Evolutionary conservation across 2,329 filamentous ascomycete genomes (phyloP), one percentile per base, ranked within the genome.

Genomic region (Cercospora zeina): DNA sequence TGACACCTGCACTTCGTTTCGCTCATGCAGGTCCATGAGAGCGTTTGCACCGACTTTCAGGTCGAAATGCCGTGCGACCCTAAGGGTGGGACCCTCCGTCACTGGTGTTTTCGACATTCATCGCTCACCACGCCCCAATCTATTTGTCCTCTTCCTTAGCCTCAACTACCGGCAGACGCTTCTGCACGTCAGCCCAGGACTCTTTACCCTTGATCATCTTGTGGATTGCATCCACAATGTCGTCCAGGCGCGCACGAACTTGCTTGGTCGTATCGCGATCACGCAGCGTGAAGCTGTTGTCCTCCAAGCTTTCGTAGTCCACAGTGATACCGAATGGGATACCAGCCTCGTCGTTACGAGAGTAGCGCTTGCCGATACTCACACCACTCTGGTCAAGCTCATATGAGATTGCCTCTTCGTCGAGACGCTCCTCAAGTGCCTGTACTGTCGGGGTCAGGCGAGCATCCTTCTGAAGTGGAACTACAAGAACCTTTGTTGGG

Each of bases 401-500:
- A 81, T 86, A 96, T 47, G 91, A 91, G 59, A 97, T 82, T 61
- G 89, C 89, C 58, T 89, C 78, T 55, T 85, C 84, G 70, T 92
- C 89, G 62, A 97, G 86, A 73, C 87, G 88, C 72, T 88, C 82
- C 61, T 89, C 90, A 67, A 97, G 80, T 69, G 85, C 82, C 71
- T 85, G 83, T 59, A 93, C 81, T 51, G 90, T 83, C n/a, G 92
- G 90, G 69, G 85, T 85, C 82, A 97, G 96, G 68, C 89, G 86
- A 54, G 86, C 78, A 75, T 96, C 90, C 71, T 84, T 86, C 59
- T 92, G 96, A 47, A 97, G 84, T 36, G 93, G 93, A 24, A 96
- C 91, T 62, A 99, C 87, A 61, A 97, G 85, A 56, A 97, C 92
- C 82, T 97, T 97, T 67, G 91, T 96, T 1, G 95, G 95, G n/a